Conservation (phyloP, 352 stramenopile species). For the Pythium plurisporium region DNA sequence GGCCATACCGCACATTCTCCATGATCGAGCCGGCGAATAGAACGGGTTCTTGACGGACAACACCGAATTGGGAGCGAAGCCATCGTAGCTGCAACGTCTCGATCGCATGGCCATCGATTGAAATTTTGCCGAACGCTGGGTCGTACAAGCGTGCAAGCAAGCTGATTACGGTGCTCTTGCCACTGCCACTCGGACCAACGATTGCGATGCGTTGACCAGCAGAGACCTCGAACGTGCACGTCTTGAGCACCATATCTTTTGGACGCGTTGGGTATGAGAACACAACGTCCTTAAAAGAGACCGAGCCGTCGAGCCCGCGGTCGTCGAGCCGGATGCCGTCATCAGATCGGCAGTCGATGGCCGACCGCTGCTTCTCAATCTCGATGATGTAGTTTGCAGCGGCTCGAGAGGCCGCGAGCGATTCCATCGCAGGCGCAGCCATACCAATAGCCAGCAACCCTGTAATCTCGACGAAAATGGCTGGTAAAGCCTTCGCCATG, state of each 20-base stretch:
- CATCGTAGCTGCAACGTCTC: slow-evolving; percentile 57
- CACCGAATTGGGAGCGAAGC: slow-evolving; percentile 73
- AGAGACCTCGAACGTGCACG: slow-evolving; percentile 26
- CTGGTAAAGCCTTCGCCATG: slow-evolving; percentile 20
- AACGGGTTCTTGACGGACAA: slow-evolving; percentile 85
- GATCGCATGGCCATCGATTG: slow-evolving; percentile 32
- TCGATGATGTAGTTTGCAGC: slow-evolving; percentile 21
- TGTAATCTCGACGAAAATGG: slow-evolving; percentile 22
- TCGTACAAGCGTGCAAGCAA: slow-evolving; percentile 92
- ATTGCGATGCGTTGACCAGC: slow-evolving; percentile 36
- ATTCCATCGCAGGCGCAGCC: slow-evolving; percentile 20
- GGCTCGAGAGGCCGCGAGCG: slow-evolving; percentile 14
- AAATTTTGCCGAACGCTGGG: slow-evolving; percentile 26
- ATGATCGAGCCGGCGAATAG: slow-evolving; percentile 26
- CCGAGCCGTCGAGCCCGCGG: slow-evolving; percentile 5
- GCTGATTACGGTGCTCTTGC: slow-evolving; percentile 87
- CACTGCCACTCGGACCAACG: slow-evolving; percentile 36
- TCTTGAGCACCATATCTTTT: slow-evolving; percentile 26
- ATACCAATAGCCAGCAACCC: slow-evolving; percentile 20
- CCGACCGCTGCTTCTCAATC: slow-evolving; percentile 21
- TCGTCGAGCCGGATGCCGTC: slow-evolving; percentile 8
- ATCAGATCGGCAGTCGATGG: slow-evolving; percentile 17
- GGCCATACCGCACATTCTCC: slow-evolving; percentile 14
- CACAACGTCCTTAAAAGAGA: slow-evolving; percentile 23
- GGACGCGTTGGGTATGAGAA: slow-evolving; percentile 60